Evolutionary conservation across 2,329 filamentous ascomycete genomes (phyloP), one percentile per base, ranked within the genome.

Genomic region (Fusarium ambrosium): DNA sequence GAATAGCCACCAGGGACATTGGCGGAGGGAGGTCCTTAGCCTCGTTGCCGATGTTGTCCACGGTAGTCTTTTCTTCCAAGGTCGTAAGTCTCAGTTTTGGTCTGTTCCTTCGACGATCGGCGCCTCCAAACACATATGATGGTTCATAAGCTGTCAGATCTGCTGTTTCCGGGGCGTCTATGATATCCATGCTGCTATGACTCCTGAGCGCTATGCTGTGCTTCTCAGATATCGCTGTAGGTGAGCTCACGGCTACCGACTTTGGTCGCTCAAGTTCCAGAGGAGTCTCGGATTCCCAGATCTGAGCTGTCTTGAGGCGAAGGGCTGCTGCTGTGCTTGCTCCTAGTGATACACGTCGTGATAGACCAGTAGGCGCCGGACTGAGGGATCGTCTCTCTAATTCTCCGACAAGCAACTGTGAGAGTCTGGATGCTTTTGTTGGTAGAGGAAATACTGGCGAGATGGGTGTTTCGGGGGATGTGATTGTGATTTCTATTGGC

Each of bases 71-170:
- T 5, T 66, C 63, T 2, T 67, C 41, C 1, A 51, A 22, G 4
- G 45, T 61, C 7, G 64, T 58, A 1, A 64, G 56, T 4, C 77
- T 75, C 7, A 78, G 64, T 8, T 53, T 59, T 4, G 70, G 43
- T 2, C 78, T 79, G 20, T 73, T 72, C 92, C 64, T 64, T 4
- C 74, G 75, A 3, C 78, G 75, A 0, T 79, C 73, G 4, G 72
- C 64, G 2, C 69, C 74, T 2, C 79, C 77, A 55, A 81, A 79
- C 0, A 77, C 20, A n/a, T 73, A 77, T 0, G 37, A 37, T 2
- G 69, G 66, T 6, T 75, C 73, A 7, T 79, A 74, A 18, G 63
- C 45, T 2, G 34, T 58, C 5, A 43, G 34, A 2, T 45, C 58
- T 39, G 62, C 20, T 1, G 55, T 70, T n/a, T 45, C 64, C 1